Percentiles rank a stretch among this genome's conserved stretches.
Conservation (phyloP, 2,329 filamentous ascomycete species). For the Zymoseptoria passerinii region DNA sequence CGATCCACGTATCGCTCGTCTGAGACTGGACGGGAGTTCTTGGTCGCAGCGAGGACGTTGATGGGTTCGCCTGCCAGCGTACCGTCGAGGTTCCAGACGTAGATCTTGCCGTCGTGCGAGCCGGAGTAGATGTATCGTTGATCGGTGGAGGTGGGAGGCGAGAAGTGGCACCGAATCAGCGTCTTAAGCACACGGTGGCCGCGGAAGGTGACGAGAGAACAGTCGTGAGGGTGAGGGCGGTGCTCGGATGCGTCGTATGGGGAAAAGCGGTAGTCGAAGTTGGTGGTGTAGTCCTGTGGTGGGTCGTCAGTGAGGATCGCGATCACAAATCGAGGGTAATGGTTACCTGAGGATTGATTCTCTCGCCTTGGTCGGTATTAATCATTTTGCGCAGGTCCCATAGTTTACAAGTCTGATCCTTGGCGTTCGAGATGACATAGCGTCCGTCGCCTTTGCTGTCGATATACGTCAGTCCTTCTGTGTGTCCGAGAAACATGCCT, state of each 20-base stretch:
- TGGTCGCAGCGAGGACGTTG: conserved; percentile 66
- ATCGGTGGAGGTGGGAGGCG: conserved; percentile 74
- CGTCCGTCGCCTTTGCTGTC: conserved; percentile 79
- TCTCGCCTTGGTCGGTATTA: conserved; percentile 55
- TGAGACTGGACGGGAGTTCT: conserved; percentile 49
- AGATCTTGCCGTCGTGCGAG: conserved; percentile 80
- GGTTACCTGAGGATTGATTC: conserved; percentile 43
- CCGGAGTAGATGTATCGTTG: conserved; percentile 90
- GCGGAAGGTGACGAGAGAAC: conserved; percentile 85
- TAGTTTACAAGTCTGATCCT: conserved; percentile 94
- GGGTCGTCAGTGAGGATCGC: not conserved
- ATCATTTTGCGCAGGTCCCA: conserved; percentile 93
- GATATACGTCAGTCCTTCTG: conserved; percentile 57
- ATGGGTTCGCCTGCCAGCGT: conserved; percentile 64
- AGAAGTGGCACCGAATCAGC: conserved; percentile 91
- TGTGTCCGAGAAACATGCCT: conserved; percentile 57
- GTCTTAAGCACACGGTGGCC: conserved; percentile 85
- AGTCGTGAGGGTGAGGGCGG: conserved; percentile 72
- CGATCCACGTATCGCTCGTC: conserved; percentile 47
- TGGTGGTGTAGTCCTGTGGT: conserved; percentile 45
- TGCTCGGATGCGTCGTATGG: conserved; percentile 58
- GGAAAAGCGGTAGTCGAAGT: conserved; percentile 68
- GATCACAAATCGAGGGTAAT: not conserved
- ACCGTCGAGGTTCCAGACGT: conserved; percentile 88
- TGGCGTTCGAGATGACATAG: conserved; percentile 88